Base-by-base conservation (phyloP, 192 early-diverging fungal species). In the Glomus cerebriforme region DNA sequence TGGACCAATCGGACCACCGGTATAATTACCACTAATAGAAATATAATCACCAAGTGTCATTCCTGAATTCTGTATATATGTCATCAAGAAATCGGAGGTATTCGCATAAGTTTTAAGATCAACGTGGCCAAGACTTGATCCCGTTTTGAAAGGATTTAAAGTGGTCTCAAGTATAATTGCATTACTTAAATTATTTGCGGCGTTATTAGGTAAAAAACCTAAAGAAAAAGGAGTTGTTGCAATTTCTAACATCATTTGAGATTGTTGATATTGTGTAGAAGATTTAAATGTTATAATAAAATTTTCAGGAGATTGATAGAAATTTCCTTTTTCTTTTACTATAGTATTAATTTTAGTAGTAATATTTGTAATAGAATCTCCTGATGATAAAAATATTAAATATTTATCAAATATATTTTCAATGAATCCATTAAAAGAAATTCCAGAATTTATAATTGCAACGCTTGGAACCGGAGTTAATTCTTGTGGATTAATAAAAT, bases 71-170 rank as follows among this genome's bases (percentile, higher is more conserved):
- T 65, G 37, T 65, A 78, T 68, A 43, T 84, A 86, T 10, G 73
- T 71, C 85, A 86, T 86, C 8, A 86, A 67, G 49, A 82, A 86
- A 59, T 86, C 83, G 5, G 58, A 31, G 3, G 75, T 73, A 24
- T 75, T 66, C 6, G 54, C 17, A 60, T 84, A 86, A 12, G 43
- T 34, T 5, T 15, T 19, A 43, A 79, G 71, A 45, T 86, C 85
- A 59, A 86, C 75, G 72, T 86, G 85, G 9, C 80, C 75, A 4
- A 86, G 26, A 37, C 78, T 78, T 0, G 85, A 86, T 7, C 85
- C 85, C 27, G 43, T 35, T 29, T 26, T 15, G 49, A 75, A 86
- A 2, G 84, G 84, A 39, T 35, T 64, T 7, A 86, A n/a, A 4
- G 78, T 80, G 19, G 85, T 84, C 60, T 86, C 85, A 4, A 85